Base-by-base conservation (phyloP, 23 red algal genomes). In the Gracilaria domingensis region DNA sequence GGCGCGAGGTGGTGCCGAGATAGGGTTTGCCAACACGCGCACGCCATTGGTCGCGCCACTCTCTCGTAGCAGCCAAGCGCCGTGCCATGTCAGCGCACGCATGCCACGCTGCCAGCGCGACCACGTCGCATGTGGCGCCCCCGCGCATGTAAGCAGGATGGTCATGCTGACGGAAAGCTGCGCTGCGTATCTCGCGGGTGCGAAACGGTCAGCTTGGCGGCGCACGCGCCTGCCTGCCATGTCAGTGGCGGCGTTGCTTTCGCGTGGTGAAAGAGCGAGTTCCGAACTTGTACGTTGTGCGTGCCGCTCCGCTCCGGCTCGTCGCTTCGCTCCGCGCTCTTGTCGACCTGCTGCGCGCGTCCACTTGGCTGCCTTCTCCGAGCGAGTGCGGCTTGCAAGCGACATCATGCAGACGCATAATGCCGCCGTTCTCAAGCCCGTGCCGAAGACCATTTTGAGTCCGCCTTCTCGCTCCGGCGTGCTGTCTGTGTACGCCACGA, bases 401-500 rank as follows among this genome's bases (percentile, higher is more conserved):
- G 42, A 45, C 24, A 51, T 50, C 39, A 77, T 50, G 72, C 72
- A 77, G 72, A 9, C 39, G 20, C 72, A 77, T 30, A 77, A 77
- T 30, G 39, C 72, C 8, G 72, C 38, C 39, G 25, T 77, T 30
- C 72, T 77, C 38, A 77, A 77, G 45, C 72, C 72, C 12, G 39
- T 50, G 23, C 72, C 42, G 12, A 48, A 77, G 45, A 77, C 72
- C 21, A 88, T 94, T 64, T 65, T 94, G 24, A 65, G 66, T 75
- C 60, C 92, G 37, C 84, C 92, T 28, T 74, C 92, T 48, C 69
- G 60, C 40, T 81, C 82, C 21, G 92, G 83, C 40, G 24, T 48
- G 48, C 58, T 94, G 1, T 94, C 92, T 73, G 83, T 88, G 0
- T 79, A 86, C 58, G 65, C 83, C 23, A 79, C 58, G 4, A 94